Conservation (phyloP, 768 basidiomycete species). For the Tricholoma flavovirens region DNA sequence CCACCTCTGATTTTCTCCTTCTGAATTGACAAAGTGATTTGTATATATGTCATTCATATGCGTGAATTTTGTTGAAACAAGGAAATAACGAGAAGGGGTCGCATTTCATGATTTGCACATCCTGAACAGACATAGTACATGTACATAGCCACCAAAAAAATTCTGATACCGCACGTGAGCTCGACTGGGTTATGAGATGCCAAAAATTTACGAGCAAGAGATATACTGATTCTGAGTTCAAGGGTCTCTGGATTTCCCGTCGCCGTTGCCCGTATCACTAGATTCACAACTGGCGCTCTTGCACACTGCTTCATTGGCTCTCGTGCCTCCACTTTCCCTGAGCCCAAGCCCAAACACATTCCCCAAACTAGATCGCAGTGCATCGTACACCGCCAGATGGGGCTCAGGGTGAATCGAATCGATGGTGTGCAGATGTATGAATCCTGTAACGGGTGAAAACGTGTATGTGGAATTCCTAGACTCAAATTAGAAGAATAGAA, state of each 20-base stretch:
- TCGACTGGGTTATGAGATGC: no score
- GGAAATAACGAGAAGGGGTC: no score
- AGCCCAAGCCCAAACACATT: conserved; percentile 33
- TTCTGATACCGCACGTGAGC: no score
- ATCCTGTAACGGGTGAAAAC: conserved; percentile 63
- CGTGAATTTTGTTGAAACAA: no score
- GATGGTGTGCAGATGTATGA: conserved; percentile 58
- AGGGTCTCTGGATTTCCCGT: not conserved
- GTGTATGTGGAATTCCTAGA: conserved; percentile 63
- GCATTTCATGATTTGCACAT: no score
- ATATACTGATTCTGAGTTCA: not conserved
- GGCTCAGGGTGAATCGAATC: conserved; percentile 79
- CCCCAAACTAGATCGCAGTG: conserved; percentile 39
- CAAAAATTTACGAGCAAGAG: no score
- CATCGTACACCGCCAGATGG: conserved; percentile 63
- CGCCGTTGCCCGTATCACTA: not conserved
- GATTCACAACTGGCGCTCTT: not conserved
- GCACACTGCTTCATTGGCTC: conserved; percentile 11
- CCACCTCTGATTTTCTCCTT: no score
- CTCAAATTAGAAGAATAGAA: not conserved
- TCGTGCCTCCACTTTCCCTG: conserved; percentile 12
- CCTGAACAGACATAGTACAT: no score
- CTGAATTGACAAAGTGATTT: no score
- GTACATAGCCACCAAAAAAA: no score
- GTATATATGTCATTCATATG: no score